Percentiles rank a stretch among this genome's conserved stretches.
Evolutionary conservation across 148 eudicot genomes (phyloP).

Genomic region (Selenicereus undatus): DNA sequence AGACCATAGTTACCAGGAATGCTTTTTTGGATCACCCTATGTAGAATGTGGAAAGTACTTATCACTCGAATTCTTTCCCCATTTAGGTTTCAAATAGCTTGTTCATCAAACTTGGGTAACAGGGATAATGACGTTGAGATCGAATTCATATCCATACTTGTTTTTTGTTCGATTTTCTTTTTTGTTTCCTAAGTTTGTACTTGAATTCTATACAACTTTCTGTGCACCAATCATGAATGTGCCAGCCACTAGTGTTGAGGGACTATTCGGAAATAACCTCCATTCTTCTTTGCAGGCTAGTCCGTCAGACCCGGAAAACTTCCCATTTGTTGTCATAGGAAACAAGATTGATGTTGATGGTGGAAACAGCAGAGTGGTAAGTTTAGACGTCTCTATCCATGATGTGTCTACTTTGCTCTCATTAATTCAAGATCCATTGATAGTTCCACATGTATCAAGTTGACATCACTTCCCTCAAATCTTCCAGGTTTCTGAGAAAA

Average conservation of each 20-base stretch:
- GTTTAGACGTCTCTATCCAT: slow-evolving; percentile 2
- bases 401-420: background rate
- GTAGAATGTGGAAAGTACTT: background rate
- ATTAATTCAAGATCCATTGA: background rate
- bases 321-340: slow-evolving; percentile 94
- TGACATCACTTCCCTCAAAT: background rate
- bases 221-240: background rate
- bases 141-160: background rate
- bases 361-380: slow-evolving; percentile 85
- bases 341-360: slow-evolving; percentile 89
- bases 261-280: slow-evolving; percentile 3
- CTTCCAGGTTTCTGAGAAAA: slow-evolving; percentile 85
- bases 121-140: background rate
- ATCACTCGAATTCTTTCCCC: background rate
- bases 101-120: background rate
- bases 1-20: too few species aligned
- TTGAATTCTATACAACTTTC: background rate
- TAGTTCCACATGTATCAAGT: background rate
- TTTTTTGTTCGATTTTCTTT: background rate
- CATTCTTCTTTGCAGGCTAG: slow-evolving; percentile 56
- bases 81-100: background rate
- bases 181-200: background rate
- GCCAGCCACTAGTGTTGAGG: background rate
- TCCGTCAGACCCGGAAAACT: slow-evolving; percentile 94
- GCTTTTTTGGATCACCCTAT: background rate